Percentiles rank a stretch among this genome's conserved stretches.
These are phyloP conservation scores for Aspergillus oerlinghausenensis DNA, from an alignment of 2,329 filamentous ascomycete genomes.

Conservation along the genomic window DNA sequence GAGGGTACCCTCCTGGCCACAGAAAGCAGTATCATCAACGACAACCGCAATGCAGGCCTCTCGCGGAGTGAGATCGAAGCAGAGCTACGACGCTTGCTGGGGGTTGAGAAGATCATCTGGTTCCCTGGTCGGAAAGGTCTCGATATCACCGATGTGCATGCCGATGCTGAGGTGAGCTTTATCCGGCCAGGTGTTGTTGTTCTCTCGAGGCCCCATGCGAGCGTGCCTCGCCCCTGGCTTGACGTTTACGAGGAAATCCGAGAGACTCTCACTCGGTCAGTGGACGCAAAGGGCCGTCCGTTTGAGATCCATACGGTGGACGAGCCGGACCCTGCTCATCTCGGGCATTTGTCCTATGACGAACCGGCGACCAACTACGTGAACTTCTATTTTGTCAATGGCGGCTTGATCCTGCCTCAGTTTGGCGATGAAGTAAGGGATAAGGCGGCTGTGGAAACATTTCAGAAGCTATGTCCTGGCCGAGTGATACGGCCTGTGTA, in stretches of 20 bases:
- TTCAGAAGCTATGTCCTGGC: conserved; percentile 20
- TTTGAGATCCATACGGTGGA: conserved; percentile 19
- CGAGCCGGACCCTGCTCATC: conserved; percentile 17
- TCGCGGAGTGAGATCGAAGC: conserved; percentile 19
- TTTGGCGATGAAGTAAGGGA: conserved; percentile 22
- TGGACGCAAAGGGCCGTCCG: conserved; percentile 19
- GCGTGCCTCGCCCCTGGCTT: conserved; percentile 10
- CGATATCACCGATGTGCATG: conserved; percentile 33
- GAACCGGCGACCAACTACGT: conserved; percentile 24
- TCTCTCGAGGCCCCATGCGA: conserved; percentile 18
- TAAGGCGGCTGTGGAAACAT: conserved; percentile 14
- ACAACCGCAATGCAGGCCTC: conserved; percentile 26
- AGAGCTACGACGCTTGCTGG: conserved; percentile 23
- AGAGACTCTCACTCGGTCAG: conserved; percentile 7
- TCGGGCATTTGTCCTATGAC: conserved; percentile 6
- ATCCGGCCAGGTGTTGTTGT: conserved; percentile 19
- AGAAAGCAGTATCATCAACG: conserved; percentile 29
- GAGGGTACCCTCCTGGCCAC: conserved; percentile 32
- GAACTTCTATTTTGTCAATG: conserved; percentile 29
- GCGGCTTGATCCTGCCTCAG: conserved; percentile 22
- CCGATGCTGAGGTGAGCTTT: conserved; percentile 17
- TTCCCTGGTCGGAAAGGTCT: conserved; percentile 25
- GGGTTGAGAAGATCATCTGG: conserved; percentile 30
- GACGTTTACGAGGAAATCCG: conserved; percentile 19
- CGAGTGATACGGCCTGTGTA: conserved; percentile 17